Percentiles rank a stretch among this genome's conserved stretches.
phyloP scores from a whole-genome alignment of 73 alveolate genomes.

The Stentor coeruleus region DNA sequence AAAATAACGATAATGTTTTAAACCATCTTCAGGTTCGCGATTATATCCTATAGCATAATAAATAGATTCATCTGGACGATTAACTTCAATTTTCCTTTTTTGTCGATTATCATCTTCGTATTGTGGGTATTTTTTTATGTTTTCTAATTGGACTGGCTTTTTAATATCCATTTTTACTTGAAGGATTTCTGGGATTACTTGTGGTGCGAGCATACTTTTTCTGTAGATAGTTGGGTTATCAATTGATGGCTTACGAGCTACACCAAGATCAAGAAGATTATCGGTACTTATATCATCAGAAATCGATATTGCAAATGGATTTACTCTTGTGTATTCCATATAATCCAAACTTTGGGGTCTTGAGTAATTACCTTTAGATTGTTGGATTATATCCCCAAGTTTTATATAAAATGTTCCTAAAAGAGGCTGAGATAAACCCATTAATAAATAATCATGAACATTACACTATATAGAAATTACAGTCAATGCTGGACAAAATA shows the following conservation, averaged over 20 bases:
- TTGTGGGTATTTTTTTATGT: neutral
- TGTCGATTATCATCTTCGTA: neutral
- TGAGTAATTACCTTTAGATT: neutral
- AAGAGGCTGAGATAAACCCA: slow-evolving; percentile 29
- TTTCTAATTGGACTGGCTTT: neutral
- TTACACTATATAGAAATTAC: slow-evolving; percentile 51
- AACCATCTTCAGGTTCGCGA: slow-evolving; percentile 14
- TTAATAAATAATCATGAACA: slow-evolving; percentile 28
- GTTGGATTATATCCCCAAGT: slow-evolving; percentile 34
- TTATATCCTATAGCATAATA: neutral
- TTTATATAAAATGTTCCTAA: slow-evolving; percentile 24
- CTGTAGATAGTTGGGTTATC: neutral
- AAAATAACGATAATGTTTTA: slow-evolving; percentile 33
- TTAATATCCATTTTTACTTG: neutral
- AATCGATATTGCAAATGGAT: too few species aligned
- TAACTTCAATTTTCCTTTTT: neutral
- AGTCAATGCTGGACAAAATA: neutral
- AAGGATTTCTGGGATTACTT: neutral
- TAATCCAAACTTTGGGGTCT: neutral
- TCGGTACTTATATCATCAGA: too few species aligned
- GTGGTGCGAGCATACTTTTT: neutral
- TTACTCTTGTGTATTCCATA: too few species aligned
- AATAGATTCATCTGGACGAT: neutral
- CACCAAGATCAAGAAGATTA: too few species aligned
- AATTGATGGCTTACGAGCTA: too few species aligned